Evolutionary conservation across 2,329 filamentous ascomycete species (phyloP).

Genomic region (Coniochaeta sp.): DNA sequence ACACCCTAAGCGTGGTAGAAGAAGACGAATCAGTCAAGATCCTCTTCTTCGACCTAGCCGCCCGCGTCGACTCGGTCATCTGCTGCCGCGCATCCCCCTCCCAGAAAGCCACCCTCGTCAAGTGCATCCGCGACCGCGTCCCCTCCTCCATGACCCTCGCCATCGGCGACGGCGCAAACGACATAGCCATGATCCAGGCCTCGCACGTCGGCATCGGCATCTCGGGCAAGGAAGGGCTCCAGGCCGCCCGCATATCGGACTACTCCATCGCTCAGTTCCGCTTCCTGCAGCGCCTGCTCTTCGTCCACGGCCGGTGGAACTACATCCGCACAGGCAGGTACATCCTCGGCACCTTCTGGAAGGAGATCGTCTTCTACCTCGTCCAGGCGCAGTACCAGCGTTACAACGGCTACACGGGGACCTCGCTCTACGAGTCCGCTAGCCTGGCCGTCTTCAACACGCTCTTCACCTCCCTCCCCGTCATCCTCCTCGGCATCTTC

Average conservation of each 20-base stretch:
- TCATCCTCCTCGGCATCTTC: constrained; percentile 78
- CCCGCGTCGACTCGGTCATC: constrained; percentile 80
- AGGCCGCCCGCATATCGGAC: constrained; percentile 77
- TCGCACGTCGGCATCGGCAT: constrained; percentile 86
- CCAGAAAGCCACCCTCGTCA: constrained; percentile 77
- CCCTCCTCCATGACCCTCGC: constrained; percentile 72
- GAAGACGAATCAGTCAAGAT: constrained; percentile 54
- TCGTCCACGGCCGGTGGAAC: constrained; percentile 81
- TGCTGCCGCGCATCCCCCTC: constrained; percentile 81
- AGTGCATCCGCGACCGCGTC: constrained; percentile 66
- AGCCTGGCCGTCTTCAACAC: constrained; percentile 82
- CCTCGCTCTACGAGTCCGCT: constrained; percentile 77
- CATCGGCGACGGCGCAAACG: constrained; percentile 87
- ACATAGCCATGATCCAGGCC: constrained; percentile 90
- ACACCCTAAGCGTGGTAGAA: constrained; percentile 68
- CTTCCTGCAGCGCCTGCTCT: constrained; percentile 70
- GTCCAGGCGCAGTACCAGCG: constrained; percentile 76
- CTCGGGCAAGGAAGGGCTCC: constrained; percentile 78
- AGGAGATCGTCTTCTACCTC: constrained; percentile 71
- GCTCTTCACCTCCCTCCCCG: constrained; percentile 75
- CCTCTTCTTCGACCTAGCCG: constrained; percentile 71
- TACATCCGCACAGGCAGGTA: constrained; percentile 80
- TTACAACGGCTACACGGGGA: constrained; percentile 79
- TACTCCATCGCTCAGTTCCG: constrained; percentile 85
- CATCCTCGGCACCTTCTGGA: constrained; percentile 84